Percentiles rank a stretch among this genome's conserved stretches.
Evolutionary conservation across 768 basidiomycete genomes (phyloP).

Genomic region (Auriscalpium orientale): DNA sequence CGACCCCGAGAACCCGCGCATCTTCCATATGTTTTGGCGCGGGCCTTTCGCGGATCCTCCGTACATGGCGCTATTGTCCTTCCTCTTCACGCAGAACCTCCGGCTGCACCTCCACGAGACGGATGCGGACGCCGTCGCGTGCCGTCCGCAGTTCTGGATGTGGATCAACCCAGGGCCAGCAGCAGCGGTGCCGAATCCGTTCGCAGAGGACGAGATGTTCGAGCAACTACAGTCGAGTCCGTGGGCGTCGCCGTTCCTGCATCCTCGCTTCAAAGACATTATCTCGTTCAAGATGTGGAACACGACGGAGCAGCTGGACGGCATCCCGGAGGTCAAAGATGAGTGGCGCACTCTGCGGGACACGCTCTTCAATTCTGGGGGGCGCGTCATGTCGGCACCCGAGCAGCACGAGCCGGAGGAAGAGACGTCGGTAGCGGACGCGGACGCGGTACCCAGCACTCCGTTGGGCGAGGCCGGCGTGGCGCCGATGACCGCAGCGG

Average conservation of each 20-base stretch:
- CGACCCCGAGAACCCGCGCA: slow-evolving; percentile 74
- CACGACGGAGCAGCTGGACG: slow-evolving; percentile 93
- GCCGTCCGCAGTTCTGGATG: slow-evolving; percentile 91
- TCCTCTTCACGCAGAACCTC: slow-evolving; percentile 92
- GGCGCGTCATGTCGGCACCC: slow-evolving; percentile 62
- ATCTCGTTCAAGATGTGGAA: slow-evolving; percentile 98
- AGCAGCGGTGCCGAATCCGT: slow-evolving; percentile 79
- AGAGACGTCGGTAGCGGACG: slow-evolving; percentile 19
- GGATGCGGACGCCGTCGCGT: slow-evolving; percentile 45
- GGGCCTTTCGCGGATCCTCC: slow-evolving; percentile 98
- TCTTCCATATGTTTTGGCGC: slow-evolving; percentile 99
- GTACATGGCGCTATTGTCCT: slow-evolving; percentile 91
- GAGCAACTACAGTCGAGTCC: slow-evolving; percentile 74
- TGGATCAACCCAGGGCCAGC: slow-evolving; percentile 99
- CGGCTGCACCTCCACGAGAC: slow-evolving; percentile 61
- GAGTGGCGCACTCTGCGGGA: slow-evolving; percentile 82
- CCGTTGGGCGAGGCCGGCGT: background rate
- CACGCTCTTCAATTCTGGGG: slow-evolving; percentile 84
- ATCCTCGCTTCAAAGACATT: slow-evolving; percentile 84
- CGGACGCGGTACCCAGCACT: slow-evolving; percentile 12
- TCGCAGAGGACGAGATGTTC: slow-evolving; percentile 77
- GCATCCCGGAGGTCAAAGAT: slow-evolving; percentile 78
- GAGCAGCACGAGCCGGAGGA: slow-evolving; percentile 34
- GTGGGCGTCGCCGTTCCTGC: slow-evolving; percentile 93
- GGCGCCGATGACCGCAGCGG: slow-evolving; percentile 4